Base-by-base conservation (phyloP, 768 basidiomycete genomes). In the Hypholoma fasciculare region DNA sequence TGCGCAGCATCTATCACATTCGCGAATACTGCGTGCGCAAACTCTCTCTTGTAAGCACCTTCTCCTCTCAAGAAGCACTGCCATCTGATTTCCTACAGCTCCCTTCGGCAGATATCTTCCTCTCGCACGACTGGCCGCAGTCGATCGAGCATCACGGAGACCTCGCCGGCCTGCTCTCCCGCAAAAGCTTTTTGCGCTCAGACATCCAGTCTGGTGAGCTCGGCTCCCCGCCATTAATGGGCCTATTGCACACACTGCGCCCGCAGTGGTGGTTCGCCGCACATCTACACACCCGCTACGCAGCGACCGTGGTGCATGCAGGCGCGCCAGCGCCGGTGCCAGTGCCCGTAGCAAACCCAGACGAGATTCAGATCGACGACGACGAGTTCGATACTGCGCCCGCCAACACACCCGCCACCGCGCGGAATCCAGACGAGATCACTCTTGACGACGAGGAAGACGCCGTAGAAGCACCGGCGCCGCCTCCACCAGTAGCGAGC, bases 91-190 rank as follows among this genome's bases (percentile, higher is more conserved):
- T 36, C 9, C 13, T 30, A 4, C 50, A 81, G 90, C 77, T 90
- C 38, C 79, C 86, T 4, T 76, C 80, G 9, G 82, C 87, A 6
- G 73, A 86, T 27, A 82, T 98, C 26, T 92, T 98, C 77, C 79
- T 98, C 37, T 98, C 96, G 2, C 96, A 99, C 69, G 97, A 98
- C 72, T 99, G 96, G 97, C 97, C 97, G 0, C 81, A 84, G 42
- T 80, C 80, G 1, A 95, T 99, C 54, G 94, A 90, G 58, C 84
- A 86, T 8, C 79, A 94, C 61, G 95, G 96, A 16, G 82, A 98
- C 65, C 71, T 87, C 7, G 65, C 67, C 6, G 77, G 66, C 8
- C 78, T 99, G 0, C 73, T 98, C 13, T 78, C 85, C 2, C 82
- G 83, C 43, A 98, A 96, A 69, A 85, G 86, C 0, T 90, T 88